Conservation (phyloP, 2,329 filamentous ascomycete genomes). For the Aspergillus chevalieri region DNA sequence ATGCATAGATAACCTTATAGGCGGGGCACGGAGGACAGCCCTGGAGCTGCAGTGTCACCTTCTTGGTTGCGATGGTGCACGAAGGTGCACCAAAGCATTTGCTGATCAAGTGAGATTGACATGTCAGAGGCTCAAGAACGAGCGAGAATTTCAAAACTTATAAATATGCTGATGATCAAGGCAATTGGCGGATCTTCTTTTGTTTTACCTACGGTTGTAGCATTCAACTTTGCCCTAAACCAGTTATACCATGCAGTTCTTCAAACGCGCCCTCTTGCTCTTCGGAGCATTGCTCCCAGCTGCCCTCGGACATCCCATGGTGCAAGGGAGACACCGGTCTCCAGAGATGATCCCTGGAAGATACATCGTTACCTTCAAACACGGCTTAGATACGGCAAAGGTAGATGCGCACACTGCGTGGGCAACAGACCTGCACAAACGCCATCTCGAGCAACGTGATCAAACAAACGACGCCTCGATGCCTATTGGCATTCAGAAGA, state of each 20-base stretch:
- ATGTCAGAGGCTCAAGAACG: background rate
- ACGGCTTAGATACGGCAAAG: slow-evolving; percentile 10
- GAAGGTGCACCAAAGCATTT: slow-evolving; percentile 6
- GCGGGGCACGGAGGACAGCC: slow-evolving; percentile 13
- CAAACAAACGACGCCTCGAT: slow-evolving; percentile 7
- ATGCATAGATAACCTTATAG: background rate
- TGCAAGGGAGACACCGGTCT: slow-evolving; percentile 6
- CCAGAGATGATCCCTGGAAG: slow-evolving; percentile 14
- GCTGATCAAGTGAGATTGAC: background rate
- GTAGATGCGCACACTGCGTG: slow-evolving; percentile 16
- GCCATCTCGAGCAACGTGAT: slow-evolving; percentile 12
- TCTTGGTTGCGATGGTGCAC: slow-evolving; percentile 11
- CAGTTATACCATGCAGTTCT: slow-evolving; percentile 11
- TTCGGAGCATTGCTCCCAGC: slow-evolving; percentile 18
- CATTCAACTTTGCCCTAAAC: background rate
- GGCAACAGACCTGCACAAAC: slow-evolving; percentile 16
- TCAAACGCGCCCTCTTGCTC: slow-evolving; percentile 17
- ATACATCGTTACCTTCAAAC: slow-evolving; percentile 21
- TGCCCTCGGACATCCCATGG: slow-evolving; percentile 12
- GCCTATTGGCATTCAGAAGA: slow-evolving; percentile 33
- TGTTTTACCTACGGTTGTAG: background rate
- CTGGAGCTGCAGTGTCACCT: slow-evolving; percentile 19
- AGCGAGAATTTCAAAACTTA: background rate
- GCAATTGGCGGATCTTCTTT: background rate
- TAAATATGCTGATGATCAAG: background rate